Evolutionary conservation across 805 yeast species (phyloP).

Genomic region (Spencermartinsiella europaea): DNA sequence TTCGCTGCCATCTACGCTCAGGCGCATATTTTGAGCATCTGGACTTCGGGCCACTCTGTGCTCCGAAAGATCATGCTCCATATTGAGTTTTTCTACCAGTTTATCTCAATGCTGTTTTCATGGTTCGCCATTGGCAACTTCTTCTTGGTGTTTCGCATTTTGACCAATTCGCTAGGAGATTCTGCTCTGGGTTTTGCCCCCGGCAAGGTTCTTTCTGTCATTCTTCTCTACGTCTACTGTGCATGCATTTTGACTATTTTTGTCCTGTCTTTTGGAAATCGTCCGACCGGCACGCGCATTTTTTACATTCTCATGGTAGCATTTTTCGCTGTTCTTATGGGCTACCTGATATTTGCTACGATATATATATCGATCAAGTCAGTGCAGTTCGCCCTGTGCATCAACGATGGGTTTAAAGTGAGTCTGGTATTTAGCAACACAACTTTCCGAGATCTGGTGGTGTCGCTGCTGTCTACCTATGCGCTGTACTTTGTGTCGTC

Average conservation of each 20-base stretch:
- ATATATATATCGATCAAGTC: slow-evolving; percentile 73
- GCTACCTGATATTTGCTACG: slow-evolving; percentile 83
- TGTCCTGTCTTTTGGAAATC: slow-evolving; percentile 86
- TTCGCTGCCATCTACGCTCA: slow-evolving; percentile 90
- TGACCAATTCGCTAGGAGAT: slow-evolving; percentile 73
- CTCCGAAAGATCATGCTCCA: slow-evolving; percentile 66
- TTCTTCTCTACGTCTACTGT: slow-evolving; percentile 80
- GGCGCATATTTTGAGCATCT: slow-evolving; percentile 67
- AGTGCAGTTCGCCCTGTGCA: slow-evolving; percentile 49
- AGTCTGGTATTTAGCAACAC: slow-evolving; percentile 52
- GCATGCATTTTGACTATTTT: slow-evolving; percentile 79
- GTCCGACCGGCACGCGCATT: slow-evolving; percentile 82
- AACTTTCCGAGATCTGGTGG: slow-evolving; percentile 77
- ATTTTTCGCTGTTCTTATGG: slow-evolving; percentile 85
- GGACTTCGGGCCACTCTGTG: slow-evolving; percentile 67
- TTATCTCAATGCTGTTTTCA: slow-evolving; percentile 67
- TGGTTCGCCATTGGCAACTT: slow-evolving; percentile 93
- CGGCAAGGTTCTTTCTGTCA: slow-evolving; percentile 71
- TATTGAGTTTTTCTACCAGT: slow-evolving; percentile 75
- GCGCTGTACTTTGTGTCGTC: slow-evolving; percentile 75
- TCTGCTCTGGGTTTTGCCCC: slow-evolving; percentile 56
- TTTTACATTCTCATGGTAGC: slow-evolving; percentile 70
- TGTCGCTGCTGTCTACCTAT: slow-evolving; percentile 84
- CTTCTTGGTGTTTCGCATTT: slow-evolving; percentile 81
- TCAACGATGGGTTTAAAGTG: slow-evolving; percentile 37